Conservation (phyloP, 805 yeast genomes). For the Wickerhamiella kazuoi region DNA sequence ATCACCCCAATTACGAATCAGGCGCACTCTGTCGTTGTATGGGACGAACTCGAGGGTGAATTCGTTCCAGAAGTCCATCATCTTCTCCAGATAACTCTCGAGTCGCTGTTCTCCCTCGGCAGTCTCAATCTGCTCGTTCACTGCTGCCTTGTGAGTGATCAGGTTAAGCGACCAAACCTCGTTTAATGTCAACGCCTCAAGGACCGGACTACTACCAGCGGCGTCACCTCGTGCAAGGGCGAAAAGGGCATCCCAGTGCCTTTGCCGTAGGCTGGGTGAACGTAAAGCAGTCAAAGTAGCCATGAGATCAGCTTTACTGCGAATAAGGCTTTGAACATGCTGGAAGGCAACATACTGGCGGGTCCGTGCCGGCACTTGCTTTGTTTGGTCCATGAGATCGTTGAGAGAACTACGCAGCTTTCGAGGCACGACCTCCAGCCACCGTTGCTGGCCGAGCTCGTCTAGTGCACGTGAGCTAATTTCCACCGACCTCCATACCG, state of each 20-base stretch:
- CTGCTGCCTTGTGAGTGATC: constrained; percentile 25
- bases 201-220: background rate
- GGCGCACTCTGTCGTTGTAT: constrained; percentile 32
- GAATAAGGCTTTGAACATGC: constrained; percentile 32
- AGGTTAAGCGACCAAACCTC: constrained; percentile 46
- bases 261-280: constrained; percentile 36
- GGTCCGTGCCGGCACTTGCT: constrained; percentile 37
- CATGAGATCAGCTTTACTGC: constrained; percentile 24
- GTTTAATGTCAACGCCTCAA: constrained; percentile 27
- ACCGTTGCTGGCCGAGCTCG: constrained; percentile 26
- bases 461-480: constrained; percentile 32
- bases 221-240: constrained; percentile 2
- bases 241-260: constrained; percentile 50
- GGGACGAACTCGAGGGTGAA: constrained; percentile 35
- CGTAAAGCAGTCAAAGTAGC: constrained; percentile 30
- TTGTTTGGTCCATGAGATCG: constrained; percentile 28
- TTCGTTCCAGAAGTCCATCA: constrained; percentile 39
- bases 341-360: constrained; percentile 56
- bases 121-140: constrained; percentile 34
- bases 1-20: constrained; percentile 52
- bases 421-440: constrained; percentile 34
- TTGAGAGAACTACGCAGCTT: constrained; percentile 33
- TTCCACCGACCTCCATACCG: constrained; percentile 49
- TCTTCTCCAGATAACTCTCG: constrained; percentile 35
- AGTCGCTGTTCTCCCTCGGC: constrained; percentile 61